These are phyloP conservation scores for Keithomyces neogunnii DNA, from an alignment of 2,329 filamentous ascomycete species.

Conservation along the genomic window DNA sequence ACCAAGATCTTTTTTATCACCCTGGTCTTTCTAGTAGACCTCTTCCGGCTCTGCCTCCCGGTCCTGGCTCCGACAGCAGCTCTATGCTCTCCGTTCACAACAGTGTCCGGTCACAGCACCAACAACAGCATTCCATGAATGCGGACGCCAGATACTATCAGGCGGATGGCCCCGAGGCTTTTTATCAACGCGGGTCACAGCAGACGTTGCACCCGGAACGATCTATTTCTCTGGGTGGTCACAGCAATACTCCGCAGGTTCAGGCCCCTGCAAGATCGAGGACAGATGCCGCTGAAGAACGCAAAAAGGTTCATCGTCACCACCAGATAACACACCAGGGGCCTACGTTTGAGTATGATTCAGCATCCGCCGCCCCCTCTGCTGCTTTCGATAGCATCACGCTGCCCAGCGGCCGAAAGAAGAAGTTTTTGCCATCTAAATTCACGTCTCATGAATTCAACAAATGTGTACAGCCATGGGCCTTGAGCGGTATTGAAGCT, in stretches of 20 bases:
- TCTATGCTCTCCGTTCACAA: constrained; percentile 39
- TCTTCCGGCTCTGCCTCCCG: constrained; percentile 53
- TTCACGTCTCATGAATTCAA: constrained; percentile 73
- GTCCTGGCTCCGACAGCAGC: constrained; percentile 53
- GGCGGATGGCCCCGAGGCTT: constrained; percentile 40
- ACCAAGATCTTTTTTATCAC: constrained; percentile 89
- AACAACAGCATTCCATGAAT: constrained; percentile 41
- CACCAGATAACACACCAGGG: constrained; percentile 44
- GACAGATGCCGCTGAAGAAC: constrained; percentile 78
- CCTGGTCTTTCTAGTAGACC: constrained; percentile 64
- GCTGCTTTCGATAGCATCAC: constrained; percentile 72
- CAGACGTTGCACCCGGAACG: constrained; percentile 47
- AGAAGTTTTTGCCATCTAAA: constrained; percentile 80
- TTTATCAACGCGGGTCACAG: constrained; percentile 29
- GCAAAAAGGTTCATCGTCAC: constrained; percentile 45
- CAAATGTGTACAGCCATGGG: constrained; percentile 85
- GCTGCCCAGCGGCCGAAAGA: constrained; percentile 68
- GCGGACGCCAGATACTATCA: constrained; percentile 33
- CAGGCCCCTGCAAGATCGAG: constrained; percentile 83
- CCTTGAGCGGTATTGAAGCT: constrained; percentile 72
- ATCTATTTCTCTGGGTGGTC: constrained; percentile 75
- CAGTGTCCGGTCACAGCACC: constrained; percentile 32
- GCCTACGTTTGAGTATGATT: constrained; percentile 48
- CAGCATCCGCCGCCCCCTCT: constrained; percentile 43
- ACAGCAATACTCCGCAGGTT: constrained; percentile 71